A percentile compares a stretch with the other conserved stretches of the same genome.
phyloP scores from a whole-genome alignment of 148 eudicot species.

The Tetragonia tetragonoides region DNA sequence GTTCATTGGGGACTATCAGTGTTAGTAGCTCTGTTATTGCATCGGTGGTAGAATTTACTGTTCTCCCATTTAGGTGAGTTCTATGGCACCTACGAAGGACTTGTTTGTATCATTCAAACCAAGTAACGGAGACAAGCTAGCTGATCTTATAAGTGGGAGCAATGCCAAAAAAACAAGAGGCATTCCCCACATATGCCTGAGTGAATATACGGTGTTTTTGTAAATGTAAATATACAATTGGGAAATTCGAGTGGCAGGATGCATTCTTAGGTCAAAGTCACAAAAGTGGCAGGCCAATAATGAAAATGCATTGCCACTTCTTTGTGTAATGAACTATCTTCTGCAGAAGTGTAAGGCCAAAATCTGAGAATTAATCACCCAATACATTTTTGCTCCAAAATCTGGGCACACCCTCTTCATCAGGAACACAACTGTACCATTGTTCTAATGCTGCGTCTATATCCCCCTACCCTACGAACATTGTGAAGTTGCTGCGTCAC shows the following conservation, averaged over 20 bases:
- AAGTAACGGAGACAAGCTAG: conserved; percentile 33
- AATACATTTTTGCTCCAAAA: conserved; percentile 36
- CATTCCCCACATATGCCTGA: conserved; percentile 43
- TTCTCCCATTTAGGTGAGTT: conserved; percentile 30
- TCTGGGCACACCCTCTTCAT: background rate
- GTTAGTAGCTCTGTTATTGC: conserved; percentile 40
- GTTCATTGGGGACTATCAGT: conserved; percentile 42
- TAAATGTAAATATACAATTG: conserved; percentile 71
- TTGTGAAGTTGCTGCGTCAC: too few species aligned
- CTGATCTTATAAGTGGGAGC: conserved; percentile 67
- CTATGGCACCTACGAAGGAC: conserved; percentile 27
- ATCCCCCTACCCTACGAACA: background rate
- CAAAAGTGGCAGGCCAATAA: conserved; percentile 87
- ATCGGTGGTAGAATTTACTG: conserved; percentile 35
- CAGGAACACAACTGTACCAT: background rate
- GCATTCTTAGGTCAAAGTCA: conserved; percentile 84
- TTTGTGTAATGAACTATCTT: conserved; percentile 52
- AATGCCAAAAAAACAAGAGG: conserved; percentile 45
- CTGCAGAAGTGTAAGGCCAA: conserved; percentile 47
- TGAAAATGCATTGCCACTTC: conserved; percentile 45
- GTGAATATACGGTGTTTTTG: conserved; percentile 61
- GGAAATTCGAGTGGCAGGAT: conserved; percentile 37
- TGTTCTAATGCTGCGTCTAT: background rate
- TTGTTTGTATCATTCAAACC: conserved; percentile 33
- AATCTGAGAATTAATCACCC: conserved; percentile 38